Evolutionary conservation across 257 asterid genomes (phyloP), one percentile per base, ranked within the genome.

Genomic region (Catharanthus roseus): DNA sequence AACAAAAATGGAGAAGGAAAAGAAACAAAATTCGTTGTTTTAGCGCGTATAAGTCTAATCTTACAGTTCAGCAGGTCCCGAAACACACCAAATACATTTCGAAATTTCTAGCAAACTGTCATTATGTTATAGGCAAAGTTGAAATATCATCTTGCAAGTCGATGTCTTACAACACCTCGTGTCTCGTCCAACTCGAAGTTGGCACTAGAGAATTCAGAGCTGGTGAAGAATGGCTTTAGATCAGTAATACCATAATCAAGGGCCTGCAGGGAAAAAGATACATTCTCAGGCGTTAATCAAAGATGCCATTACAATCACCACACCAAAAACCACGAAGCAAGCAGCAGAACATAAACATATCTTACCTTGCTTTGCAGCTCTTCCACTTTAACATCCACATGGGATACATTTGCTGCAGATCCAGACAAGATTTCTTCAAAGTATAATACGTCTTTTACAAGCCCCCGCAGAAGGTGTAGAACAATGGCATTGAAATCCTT

Each of bases 321-420:
- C 2, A 16, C 10, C 9, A 65, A 12, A 15, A 24, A 42, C 42
- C 3, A 13, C 15, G 3, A 23, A 33, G n/a, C n/a, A n/a, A n/a
- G n/a, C n/a, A n/a, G n/a, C n/a, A n/a, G n/a, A n/a, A n/a, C n/a
- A n/a, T n/a, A n/a, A n/a, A n/a, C n/a, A n/a, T n/a, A n/a, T 67
- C 6, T 41, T 81, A 91, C 97, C 97, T 88, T 95, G 96, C 77
- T 89, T 82, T 79, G 93, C 66, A 95, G 90, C 79, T 89, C 96
- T 39, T 86, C 97, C 70, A 95, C 87, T 81, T 88, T 88, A 31
- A 91, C 93, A 50, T 91, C 91, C 18, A 91, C 76, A 76, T 89
- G 79, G 21, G 87, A 47, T 38, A 82, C 79, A 45, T 82, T 85
- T 21, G 89, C 73, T 67, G 80, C 61, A 57, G 95, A 82, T 44